Evolutionary conservation across 768 basidiomycete species (phyloP).

Genomic region (Hemileccinum rubropunctum): DNA sequence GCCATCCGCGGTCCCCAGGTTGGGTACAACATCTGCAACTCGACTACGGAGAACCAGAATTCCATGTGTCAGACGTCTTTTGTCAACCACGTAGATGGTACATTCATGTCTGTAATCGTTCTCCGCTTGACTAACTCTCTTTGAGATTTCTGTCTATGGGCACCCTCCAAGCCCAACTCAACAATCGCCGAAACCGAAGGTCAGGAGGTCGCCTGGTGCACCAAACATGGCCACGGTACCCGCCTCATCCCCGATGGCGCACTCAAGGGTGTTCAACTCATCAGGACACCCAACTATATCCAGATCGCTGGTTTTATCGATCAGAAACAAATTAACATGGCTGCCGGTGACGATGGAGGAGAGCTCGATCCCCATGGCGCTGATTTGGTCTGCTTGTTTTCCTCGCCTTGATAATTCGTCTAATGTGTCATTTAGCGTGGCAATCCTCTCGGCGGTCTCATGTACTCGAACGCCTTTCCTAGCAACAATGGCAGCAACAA

Average conservation of each 20-base stretch:
- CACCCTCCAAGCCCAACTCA: constrained; percentile 46
- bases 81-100: constrained; percentile 55
- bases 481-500: constrained; percentile 37
- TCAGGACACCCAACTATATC: constrained; percentile 56
- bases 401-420: constrained; percentile 2
- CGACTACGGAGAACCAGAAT: constrained; percentile 55
- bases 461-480: constrained; percentile 61
- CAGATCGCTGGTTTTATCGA: constrained; percentile 63
- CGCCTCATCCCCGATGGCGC: constrained; percentile 70
- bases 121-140: neutral
- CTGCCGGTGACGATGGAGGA: constrained; percentile 58
- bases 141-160: constrained; percentile 72
- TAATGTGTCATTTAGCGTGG: constrained; percentile 49
- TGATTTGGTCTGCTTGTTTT: constrained; percentile 42
- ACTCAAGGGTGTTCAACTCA: constrained; percentile 61
- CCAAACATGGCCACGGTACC: constrained; percentile 66
- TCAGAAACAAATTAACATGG: constrained; percentile 56
- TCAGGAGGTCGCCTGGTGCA: constrained; percentile 74
- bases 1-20: constrained; percentile 52
- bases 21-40: constrained; percentile 70
- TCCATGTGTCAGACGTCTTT: constrained; percentile 72
- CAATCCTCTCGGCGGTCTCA: constrained; percentile 71
- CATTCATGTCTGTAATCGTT: neutral
- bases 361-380: constrained; percentile 77
- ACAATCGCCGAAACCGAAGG: constrained; percentile 66